phyloP scores from a whole-genome alignment of 257 asterid species.

The Solanum verrucosum region DNA sequence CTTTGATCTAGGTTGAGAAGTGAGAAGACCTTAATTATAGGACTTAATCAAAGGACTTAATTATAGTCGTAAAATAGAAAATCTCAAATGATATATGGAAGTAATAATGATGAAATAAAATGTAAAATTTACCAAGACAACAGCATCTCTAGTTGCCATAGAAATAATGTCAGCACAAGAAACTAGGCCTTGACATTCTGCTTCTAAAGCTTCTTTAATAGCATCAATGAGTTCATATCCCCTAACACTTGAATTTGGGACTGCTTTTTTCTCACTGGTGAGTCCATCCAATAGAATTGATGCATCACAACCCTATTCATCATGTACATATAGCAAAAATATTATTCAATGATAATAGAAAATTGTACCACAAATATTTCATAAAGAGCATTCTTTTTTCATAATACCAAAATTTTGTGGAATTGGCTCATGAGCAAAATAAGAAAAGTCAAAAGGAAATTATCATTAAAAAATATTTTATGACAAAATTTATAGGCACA shows the following conservation, averaged over 20 bases:
- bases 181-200: slow-evolving; percentile 32
- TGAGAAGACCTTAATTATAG: no score
- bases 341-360: background rate
- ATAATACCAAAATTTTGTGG: no score
- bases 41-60: no score
- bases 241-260: slow-evolving; percentile 35
- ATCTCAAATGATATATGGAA: no score
- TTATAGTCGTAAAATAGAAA: no score
- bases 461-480: no score
- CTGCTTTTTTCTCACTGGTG: slow-evolving; percentile 33
- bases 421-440: no score
- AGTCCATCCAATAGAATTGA: slow-evolving; percentile 41
- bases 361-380: no score
- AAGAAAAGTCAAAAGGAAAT: no score
- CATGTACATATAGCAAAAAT: background rate
- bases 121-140: slow-evolving; percentile 17
- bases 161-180: slow-evolving; percentile 60
- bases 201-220: slow-evolving; percentile 31
- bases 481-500: no score
- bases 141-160: slow-evolving; percentile 55
- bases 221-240: slow-evolving; percentile 47
- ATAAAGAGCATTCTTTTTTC: no score
- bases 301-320: slow-evolving; percentile 42
- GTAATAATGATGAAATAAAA: background rate
- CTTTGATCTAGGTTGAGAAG: no score